Evolutionary conservation across 495 filamentous ascomycete species (phyloP).

Genomic region (Mycothermus thermophilus): DNA sequence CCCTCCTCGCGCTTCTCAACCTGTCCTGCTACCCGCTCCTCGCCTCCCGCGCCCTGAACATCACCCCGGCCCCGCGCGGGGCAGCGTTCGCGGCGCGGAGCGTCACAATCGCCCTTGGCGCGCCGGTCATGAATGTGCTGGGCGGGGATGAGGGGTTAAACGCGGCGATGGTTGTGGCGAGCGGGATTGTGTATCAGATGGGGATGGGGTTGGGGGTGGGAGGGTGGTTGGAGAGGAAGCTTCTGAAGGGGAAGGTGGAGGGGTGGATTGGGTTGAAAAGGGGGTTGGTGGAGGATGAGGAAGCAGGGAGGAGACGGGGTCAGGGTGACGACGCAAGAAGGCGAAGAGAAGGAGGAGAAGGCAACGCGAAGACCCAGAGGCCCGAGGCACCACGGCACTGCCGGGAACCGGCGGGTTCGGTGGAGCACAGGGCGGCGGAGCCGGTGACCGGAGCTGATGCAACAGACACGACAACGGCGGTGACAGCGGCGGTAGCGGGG

Average conservation of each 20-base stretch:
- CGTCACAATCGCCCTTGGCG: slow-evolving; percentile 29
- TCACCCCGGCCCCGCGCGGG: slow-evolving; percentile 16
- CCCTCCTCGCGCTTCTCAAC: slow-evolving; percentile 20
- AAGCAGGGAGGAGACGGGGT: neutral
- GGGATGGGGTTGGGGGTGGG: slow-evolving; percentile 20
- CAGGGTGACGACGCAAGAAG: neutral
- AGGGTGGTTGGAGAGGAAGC: slow-evolving; percentile 21
- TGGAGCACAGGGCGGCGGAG: too few relatives aligned
- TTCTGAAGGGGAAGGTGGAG: neutral
- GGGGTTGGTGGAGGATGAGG: neutral
- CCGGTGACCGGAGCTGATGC: too few relatives aligned
- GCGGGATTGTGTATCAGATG: slow-evolving; percentile 34
- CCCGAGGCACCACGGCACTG: too few relatives aligned
- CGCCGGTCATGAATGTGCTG: slow-evolving; percentile 24
- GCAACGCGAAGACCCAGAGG: neutral
- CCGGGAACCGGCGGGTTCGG: neutral
- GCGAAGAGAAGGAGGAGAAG: neutral
- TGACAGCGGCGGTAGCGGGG: neutral
- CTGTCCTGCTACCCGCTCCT: slow-evolving; percentile 24
- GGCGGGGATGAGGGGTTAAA: slow-evolving; percentile 28
- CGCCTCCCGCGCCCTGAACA: slow-evolving; percentile 16
- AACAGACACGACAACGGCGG: neutral
- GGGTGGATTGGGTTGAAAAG: slow-evolving; percentile 2
- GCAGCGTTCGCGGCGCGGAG: slow-evolving; percentile 33
- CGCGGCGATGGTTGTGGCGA: slow-evolving; percentile 32